These are phyloP conservation scores for Cylindrodendrum hubeiense DNA, from an alignment of 2,329 filamentous ascomycete species.

Conservation along the genomic window DNA sequence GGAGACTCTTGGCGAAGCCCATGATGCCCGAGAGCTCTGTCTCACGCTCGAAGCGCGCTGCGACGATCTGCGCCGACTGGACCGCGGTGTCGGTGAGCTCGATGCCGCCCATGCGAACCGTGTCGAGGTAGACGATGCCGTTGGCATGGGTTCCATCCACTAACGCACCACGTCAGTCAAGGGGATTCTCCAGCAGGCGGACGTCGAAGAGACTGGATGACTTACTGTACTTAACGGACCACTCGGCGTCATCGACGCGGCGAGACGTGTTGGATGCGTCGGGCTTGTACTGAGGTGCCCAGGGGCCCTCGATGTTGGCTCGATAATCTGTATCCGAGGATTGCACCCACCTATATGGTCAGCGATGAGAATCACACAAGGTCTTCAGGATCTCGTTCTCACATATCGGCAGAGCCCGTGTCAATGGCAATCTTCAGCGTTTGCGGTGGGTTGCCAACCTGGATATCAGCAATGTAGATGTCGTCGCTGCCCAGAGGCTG, in stretches of 20 bases:
- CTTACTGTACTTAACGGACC: constrained; percentile 63
- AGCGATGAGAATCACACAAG: constrained; percentile 2
- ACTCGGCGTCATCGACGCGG: constrained; percentile 57
- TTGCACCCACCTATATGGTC: constrained; percentile 63
- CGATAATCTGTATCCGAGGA: constrained; percentile 59
- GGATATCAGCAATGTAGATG: constrained; percentile 58
- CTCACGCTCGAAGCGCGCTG: constrained; percentile 57
- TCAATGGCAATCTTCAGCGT: constrained; percentile 62
- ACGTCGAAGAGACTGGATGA: constrained; percentile 38
- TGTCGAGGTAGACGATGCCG: constrained; percentile 65
- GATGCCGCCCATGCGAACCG: constrained; percentile 59
- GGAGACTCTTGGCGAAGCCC: constrained; percentile 62
- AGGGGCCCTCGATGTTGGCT: constrained; percentile 50
- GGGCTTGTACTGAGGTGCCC: constrained; percentile 57
- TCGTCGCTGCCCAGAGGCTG: constrained; percentile 55
- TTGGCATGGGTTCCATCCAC: constrained; percentile 59
- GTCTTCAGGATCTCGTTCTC: constrained; percentile 56
- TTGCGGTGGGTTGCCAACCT: constrained; percentile 63
- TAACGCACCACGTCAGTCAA: constrained; percentile 29
- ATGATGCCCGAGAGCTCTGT: constrained; percentile 62
- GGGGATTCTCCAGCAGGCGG: not conserved
- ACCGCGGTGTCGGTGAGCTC: constrained; percentile 59
- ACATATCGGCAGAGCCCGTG: constrained; percentile 71
- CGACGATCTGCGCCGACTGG: constrained; percentile 60
- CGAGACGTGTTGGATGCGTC: constrained; percentile 58